Evolutionary conservation across 805 yeast species (phyloP).

Genomic region (Torulaspora delbrueckii): DNA sequence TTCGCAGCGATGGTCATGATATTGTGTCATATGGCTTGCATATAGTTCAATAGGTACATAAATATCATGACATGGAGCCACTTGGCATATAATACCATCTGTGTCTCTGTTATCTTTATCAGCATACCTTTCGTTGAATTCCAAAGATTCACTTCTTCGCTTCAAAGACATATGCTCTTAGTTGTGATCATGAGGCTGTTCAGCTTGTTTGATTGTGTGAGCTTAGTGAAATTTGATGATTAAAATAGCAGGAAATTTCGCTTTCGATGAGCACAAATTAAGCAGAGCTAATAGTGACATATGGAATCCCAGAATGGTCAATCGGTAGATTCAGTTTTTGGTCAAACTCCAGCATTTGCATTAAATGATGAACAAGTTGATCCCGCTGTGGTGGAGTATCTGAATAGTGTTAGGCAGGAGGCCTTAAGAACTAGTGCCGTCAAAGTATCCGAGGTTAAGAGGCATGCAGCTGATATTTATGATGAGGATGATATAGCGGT

Average conservation of each 20-base stretch:
- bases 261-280: not conserved
- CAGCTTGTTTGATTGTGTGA: too few species aligned
- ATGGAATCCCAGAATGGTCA: slow-evolving; percentile 9
- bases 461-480: slow-evolving; percentile 23
- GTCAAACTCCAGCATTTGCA: slow-evolving; percentile 30
- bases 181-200: too few species aligned
- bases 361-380: slow-evolving; percentile 23
- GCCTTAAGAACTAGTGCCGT: slow-evolving; percentile 25
- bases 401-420: slow-evolving; percentile 26
- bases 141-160: not conserved
- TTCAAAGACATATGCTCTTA: not conserved
- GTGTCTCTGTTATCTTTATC: too few species aligned
- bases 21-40: slow-evolving; percentile 13
- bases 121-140: not conserved
- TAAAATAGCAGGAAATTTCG: not conserved
- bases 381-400: slow-evolving; percentile 26
- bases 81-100: slow-evolving; percentile 12
- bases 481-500: slow-evolving; percentile 19
- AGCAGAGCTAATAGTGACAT: not conserved
- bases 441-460: slow-evolving; percentile 1
- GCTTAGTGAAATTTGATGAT: not conserved
- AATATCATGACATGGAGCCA: slow-evolving; percentile 16
- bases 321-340: slow-evolving; percentile 26
- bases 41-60: slow-evolving; percentile 16
- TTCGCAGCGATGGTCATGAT: slow-evolving; percentile 32